A percentile compares a stretch with the other conserved stretches of the same genome.
phyloP scores from a whole-genome alignment of 371 early-diverging fungal species.

The Apophysomyces elegans region DNA sequence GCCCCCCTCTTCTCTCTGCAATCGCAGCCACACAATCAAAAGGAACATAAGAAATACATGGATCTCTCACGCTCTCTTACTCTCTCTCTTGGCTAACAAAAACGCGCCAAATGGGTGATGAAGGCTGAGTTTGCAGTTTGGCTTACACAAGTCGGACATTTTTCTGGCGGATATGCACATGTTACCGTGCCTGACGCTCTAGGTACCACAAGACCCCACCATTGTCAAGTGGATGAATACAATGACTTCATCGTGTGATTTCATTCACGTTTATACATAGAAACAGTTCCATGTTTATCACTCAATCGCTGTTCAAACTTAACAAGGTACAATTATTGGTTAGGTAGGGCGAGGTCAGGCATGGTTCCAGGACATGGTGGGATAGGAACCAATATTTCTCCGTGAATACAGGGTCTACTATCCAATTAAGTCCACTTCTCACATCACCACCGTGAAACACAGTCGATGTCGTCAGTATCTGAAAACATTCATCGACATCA shows the following conservation, averaged over 20 bases:
- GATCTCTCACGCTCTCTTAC: no score
- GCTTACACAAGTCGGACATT: background rate
- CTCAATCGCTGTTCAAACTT: background rate
- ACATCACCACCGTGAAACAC: conserved; percentile 58
- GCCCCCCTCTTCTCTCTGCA: background rate
- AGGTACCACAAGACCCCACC: conserved; percentile 4
- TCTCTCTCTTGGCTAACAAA: no score
- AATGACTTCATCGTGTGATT: conserved; percentile 7
- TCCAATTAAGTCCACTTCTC: conserved; percentile 52
- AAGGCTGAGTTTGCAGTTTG: background rate
- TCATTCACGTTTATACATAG: background rate
- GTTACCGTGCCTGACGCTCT: background rate
- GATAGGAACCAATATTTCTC: conserved; percentile 57
- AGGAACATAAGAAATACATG: no score
- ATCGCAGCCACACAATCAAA: no score
- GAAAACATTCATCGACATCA: conserved; percentile 46
- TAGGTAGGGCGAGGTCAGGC: background rate
- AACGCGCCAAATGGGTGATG: background rate
- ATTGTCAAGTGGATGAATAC: conserved; percentile 4
- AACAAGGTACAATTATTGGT: background rate
- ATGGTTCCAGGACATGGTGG: conserved; percentile 16
- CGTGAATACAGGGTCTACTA: conserved; percentile 41
- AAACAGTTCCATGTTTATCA: background rate
- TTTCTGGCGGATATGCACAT: background rate
- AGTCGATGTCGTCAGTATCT: conserved; percentile 41